Conservation (phyloP, 2,329 filamentous ascomycete species). For the Arachnopeziza araneosa region DNA sequence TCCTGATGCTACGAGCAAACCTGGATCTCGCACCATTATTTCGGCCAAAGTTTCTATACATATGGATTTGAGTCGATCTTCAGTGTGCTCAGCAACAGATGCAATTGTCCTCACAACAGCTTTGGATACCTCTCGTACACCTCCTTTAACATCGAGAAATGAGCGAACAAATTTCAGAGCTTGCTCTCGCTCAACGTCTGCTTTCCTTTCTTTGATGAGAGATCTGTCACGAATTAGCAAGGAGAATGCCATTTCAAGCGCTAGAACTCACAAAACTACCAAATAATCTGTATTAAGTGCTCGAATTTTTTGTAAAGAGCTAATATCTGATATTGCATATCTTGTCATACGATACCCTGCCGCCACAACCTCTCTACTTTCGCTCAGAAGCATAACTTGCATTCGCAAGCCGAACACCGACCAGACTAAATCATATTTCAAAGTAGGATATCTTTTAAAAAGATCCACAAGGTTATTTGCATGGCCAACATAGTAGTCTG, state of each 20-base stretch:
- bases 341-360: constrained; percentile 90
- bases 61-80: constrained; percentile 73
- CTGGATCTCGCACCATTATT: constrained; percentile 80
- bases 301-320: constrained; percentile 83
- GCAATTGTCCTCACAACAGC: constrained; percentile 85
- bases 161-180: constrained; percentile 93
- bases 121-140: constrained; percentile 79
- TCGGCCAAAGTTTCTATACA: constrained; percentile 91
- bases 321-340: constrained; percentile 88
- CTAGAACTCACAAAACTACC: constrained; percentile 59
- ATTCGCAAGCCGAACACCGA: constrained; percentile 88
- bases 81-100: constrained; percentile 74
- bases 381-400: constrained; percentile 92
- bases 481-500: constrained; percentile 91
- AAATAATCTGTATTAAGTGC: constrained; percentile 86
- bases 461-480: constrained; percentile 92
- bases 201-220: constrained; percentile 90
- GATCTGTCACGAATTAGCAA: constrained; percentile 45
- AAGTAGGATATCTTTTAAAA: constrained; percentile 86
- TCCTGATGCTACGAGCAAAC: constrained; percentile 73
- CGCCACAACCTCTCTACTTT: constrained; percentile 91
- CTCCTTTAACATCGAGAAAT: constrained; percentile 92
- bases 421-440: constrained; percentile 97
- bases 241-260: neutral
- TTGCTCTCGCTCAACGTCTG: constrained; percentile 95